phyloP scores from a whole-genome alignment of 2,329 filamentous ascomycete species.

The Exophiala sideris region DNA sequence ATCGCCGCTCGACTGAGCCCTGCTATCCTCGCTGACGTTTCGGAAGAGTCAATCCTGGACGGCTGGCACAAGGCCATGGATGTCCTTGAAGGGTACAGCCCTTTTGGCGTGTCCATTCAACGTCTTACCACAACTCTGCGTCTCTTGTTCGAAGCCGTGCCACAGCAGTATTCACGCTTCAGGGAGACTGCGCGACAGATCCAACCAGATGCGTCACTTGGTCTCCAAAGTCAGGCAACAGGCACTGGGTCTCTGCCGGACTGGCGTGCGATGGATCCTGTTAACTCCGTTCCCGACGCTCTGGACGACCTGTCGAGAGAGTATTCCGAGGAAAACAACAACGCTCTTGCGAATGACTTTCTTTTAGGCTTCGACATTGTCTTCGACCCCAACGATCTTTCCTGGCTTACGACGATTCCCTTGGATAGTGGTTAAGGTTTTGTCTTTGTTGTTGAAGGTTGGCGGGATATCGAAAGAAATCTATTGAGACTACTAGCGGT shows the following conservation, averaged over 20 bases:
- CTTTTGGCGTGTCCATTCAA: slow-evolving; percentile 5
- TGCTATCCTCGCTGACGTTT: slow-evolving; percentile 4
- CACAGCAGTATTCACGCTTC: slow-evolving; percentile 7
- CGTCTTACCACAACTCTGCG: slow-evolving; percentile 8
- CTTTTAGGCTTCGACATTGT: slow-evolving; percentile 4
- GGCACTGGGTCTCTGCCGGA: background rate
- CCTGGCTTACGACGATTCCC: slow-evolving; percentile 10
- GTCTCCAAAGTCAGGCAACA: background rate
- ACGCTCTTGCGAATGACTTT: background rate
- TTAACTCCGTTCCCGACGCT: no score
- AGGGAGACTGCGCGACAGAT: background rate
- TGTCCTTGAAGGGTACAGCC: slow-evolving; percentile 6
- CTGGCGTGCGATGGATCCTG: background rate
- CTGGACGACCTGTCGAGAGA: background rate
- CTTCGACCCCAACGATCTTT: slow-evolving; percentile 11
- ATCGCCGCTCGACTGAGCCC: slow-evolving; percentile 32
- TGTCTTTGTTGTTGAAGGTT: no score
- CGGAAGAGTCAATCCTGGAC: slow-evolving; percentile 10
- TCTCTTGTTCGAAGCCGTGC: slow-evolving; percentile 10
- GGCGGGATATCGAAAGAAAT: no score
- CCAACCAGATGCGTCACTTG: background rate
- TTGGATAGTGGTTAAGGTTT: background rate
- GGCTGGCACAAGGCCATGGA: slow-evolving; percentile 11
- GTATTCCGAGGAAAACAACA: background rate
- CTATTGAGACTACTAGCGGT: no score